These are phyloP conservation scores for Acanthamoeba royreba DNA, from an alignment of 208 protist species.

Conservation along the genomic window DNA sequence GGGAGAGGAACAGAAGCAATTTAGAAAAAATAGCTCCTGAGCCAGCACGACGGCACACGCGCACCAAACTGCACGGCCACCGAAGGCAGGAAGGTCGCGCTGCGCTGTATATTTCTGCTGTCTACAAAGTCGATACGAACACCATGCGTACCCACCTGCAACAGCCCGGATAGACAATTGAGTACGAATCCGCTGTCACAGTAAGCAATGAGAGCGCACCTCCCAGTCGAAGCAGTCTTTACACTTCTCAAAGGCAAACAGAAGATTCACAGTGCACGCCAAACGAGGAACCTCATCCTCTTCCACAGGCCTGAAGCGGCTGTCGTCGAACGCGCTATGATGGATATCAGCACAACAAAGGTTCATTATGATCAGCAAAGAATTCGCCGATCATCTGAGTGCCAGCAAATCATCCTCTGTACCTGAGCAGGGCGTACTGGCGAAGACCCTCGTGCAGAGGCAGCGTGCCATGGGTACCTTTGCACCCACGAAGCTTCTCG, in stretches of 20 bases:
- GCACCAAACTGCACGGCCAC: not conserved
- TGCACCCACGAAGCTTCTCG: not conserved
- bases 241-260: slow-evolving; percentile 4
- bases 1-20: not conserved
- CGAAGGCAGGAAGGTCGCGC: not conserved
- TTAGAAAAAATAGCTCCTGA: not conserved
- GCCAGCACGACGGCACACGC: not conserved
- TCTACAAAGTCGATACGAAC: not conserved
- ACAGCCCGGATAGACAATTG: too few species aligned
- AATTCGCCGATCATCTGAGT: too few species aligned
- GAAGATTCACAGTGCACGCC: not conserved
- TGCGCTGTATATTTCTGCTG: not conserved
- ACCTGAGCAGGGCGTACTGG: not conserved
- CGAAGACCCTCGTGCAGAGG: not conserved
- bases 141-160: not conserved
- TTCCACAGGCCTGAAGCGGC: not conserved
- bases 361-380: not conserved
- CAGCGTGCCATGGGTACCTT: not conserved
- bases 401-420: not conserved
- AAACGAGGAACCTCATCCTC: not conserved
- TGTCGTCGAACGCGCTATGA: slow-evolving; percentile 15
- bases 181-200: too few species aligned
- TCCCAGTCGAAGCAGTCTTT: slow-evolving; percentile 15
- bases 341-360: too few species aligned
- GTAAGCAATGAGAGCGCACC: too few species aligned